Base-by-base conservation (phyloP, 2,329 filamentous ascomycete species). In the Aspergillus neoniger region DNA sequence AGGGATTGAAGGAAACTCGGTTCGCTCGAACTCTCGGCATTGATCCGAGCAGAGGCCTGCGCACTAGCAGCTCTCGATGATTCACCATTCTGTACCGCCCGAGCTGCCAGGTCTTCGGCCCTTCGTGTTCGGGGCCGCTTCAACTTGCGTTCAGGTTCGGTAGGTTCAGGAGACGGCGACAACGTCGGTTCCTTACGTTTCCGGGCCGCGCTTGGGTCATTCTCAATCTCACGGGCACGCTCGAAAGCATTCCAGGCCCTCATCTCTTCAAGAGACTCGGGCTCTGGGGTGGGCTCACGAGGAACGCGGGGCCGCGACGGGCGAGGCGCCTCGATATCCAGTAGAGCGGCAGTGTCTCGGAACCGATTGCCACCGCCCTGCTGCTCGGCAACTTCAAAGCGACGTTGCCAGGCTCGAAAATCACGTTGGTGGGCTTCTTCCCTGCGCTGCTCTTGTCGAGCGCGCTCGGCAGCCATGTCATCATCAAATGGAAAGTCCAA, bases 171-270 rank as follows among this genome's bases (percentile, higher is more conserved):
- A 3, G 92, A 96, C 72, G 92, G 95, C 55, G 92, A 87, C 78
- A 96, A 92, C 61, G 91, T 87, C 55, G 81, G 80, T 61, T 79
- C 81, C 65, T 88, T 77, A 55, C 75, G 73, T 64, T 81, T 80
- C 63, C 79, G 82, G 44, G 84, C 77, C 55, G 78, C 74, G 49
- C 65, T 74, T 0, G 78, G 74, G 21, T 82, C 76, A 63, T 80
- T 82, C 64, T 90, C 84, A 17, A 85, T 83, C 62, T 93, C 89
- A 65, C 91, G 85, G 47, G 91, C 92, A 74, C 89, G 91, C 67
- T 97, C 93, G 64, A 98, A 88, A 19, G 91, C 92, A 63, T 92
- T 91, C 95, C 94, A 97, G 4, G 94, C 92, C 60, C 88, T 84
- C 57, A 89, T 83, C 75, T 96, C 92, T 67, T 96, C 92, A 44